Conservation (phyloP, 192 early-diverging fungal species). For the Podochytrium sp. region DNA sequence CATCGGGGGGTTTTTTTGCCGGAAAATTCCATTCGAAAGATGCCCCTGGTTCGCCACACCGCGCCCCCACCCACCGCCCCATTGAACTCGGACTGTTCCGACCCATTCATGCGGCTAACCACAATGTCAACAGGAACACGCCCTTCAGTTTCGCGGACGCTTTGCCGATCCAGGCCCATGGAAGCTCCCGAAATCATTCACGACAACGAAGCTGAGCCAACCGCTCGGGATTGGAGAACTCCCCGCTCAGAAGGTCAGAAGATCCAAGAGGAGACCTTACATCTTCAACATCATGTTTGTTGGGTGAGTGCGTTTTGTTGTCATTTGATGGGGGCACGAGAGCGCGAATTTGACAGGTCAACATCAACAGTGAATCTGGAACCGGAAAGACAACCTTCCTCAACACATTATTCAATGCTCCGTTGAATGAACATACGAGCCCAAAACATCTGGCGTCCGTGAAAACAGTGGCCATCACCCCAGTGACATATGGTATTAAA, state of each 20-base stretch:
- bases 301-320: constrained; percentile 49
- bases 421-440: constrained; percentile 65
- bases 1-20: neutral
- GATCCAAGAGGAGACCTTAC: constrained; percentile 67
- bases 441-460: constrained; percentile 78
- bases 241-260: constrained; percentile 69
- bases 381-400: constrained; percentile 97
- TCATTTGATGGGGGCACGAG: neutral
- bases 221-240: constrained; percentile 74
- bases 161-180: constrained; percentile 68
- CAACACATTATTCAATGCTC: constrained; percentile 94
- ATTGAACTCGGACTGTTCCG: neutral
- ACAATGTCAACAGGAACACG: constrained; percentile 52
- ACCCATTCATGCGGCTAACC: neutral
- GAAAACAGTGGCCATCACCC: constrained; percentile 88
- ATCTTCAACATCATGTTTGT: constrained; percentile 95
- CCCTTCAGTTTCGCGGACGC: constrained; percentile 52
- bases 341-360: neutral
- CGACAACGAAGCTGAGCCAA: constrained; percentile 51
- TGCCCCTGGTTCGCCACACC: constrained; percentile 12
- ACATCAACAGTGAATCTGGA: constrained; percentile 77
- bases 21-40: neutral
- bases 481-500: constrained; percentile 75
- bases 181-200: constrained; percentile 68
- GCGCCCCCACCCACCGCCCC: neutral